Evolutionary conservation across 1,284 basidiomycete genomes (phyloP).

Genomic region (Sporisorium sorghi): DNA sequence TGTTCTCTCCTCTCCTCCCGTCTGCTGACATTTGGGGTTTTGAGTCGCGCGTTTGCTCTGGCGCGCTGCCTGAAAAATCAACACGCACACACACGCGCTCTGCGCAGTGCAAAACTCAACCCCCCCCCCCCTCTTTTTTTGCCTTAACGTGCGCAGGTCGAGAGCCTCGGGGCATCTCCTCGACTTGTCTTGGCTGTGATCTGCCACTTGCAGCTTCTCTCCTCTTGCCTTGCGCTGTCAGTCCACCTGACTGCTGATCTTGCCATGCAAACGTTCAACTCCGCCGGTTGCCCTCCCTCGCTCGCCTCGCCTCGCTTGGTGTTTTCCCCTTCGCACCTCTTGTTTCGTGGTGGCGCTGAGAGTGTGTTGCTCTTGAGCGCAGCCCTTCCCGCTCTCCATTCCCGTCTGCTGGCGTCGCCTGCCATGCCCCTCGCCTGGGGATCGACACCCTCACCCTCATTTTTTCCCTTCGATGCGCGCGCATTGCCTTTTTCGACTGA

Average conservation of each 20-base stretch:
- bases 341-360: no score
- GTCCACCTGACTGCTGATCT: neutral
- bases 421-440: conserved; percentile 1
- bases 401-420: neutral
- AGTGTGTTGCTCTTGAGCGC: neutral
- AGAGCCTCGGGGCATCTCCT: neutral
- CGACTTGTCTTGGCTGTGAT: neutral
- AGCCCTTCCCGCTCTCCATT: neutral
- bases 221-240: neutral
- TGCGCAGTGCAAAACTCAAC: no score
- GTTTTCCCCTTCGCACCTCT: neutral
- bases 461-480: neutral
- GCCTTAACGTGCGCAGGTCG: neutral
- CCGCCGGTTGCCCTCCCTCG: neutral
- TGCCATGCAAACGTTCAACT: neutral
- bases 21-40: neutral
- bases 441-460: conserved; percentile 3
- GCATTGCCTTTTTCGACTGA: neutral
- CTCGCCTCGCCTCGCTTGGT: neutral
- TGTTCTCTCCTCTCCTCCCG: neutral
- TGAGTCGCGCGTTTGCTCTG: neutral
- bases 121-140: neutral
- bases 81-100: no score
- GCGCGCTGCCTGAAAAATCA: neutral
- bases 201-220: neutral